Evolutionary conservation across 2,329 filamentous ascomycete species (phyloP).

Genomic region (Ramularia endophylla): DNA sequence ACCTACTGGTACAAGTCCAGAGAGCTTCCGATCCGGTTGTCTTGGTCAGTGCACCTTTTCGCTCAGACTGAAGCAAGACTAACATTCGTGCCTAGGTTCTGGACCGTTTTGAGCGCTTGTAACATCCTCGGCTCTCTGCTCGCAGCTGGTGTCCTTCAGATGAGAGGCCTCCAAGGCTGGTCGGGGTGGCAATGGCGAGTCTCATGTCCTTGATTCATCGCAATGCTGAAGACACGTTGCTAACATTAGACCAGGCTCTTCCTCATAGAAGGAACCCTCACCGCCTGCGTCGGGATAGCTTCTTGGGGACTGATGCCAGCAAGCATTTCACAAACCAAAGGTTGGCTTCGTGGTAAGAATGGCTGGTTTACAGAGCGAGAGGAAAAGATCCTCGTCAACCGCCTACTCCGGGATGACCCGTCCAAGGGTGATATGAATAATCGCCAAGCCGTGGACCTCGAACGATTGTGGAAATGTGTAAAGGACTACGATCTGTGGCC

Average conservation of each 20-base stretch:
- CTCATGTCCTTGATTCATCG: no score
- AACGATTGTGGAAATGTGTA: constrained; percentile 25
- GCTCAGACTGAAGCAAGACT: no score
- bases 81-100: constrained; percentile 25
- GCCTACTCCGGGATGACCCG: constrained; percentile 56
- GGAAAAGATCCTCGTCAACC: constrained; percentile 60
- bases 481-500: constrained; percentile 38
- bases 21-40: constrained; percentile 38
- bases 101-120: constrained; percentile 29
- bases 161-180: constrained; percentile 28
- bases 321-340: constrained; percentile 56
- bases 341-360: constrained; percentile 61
- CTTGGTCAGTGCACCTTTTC: constrained; percentile 19
- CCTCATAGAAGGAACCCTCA: constrained; percentile 29
- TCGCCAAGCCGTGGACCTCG: constrained; percentile 47
- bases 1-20: constrained; percentile 27
- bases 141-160: constrained; percentile 47
- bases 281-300: constrained; percentile 24
- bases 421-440: constrained; percentile 52
- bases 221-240: no score
- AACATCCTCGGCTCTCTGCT: constrained; percentile 38
- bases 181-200: constrained; percentile 17
- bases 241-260: constrained; percentile 22
- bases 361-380: constrained; percentile 51
- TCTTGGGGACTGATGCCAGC: constrained; percentile 36